Conservation (phyloP, 2,329 filamentous ascomycete species). For the Aulographum hederae region DNA sequence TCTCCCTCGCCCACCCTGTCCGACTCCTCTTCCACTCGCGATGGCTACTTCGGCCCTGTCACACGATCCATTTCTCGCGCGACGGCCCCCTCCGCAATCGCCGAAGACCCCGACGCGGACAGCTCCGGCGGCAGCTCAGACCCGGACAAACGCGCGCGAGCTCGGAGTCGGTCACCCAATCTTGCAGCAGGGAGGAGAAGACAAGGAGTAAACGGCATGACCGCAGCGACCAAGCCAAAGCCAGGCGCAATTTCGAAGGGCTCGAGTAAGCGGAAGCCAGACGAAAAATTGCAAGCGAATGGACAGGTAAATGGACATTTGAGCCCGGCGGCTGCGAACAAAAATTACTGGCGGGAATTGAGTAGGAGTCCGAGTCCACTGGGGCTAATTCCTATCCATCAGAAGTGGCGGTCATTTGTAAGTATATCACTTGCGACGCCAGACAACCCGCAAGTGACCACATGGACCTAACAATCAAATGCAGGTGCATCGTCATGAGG, state of each 20-base stretch:
- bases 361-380: constrained; percentile 84
- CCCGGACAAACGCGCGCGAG: constrained; percentile 41
- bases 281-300: constrained; percentile 15
- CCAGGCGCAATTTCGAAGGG: constrained; percentile 7
- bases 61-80: constrained; percentile 56
- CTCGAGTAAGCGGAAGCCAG: constrained; percentile 19
- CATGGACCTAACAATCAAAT: constrained; percentile 2
- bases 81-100: constrained; percentile 38
- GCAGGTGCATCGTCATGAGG: constrained; percentile 75
- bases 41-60: constrained; percentile 53
- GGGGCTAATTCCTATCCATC: constrained; percentile 86
- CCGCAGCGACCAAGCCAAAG: constrained; percentile 22
- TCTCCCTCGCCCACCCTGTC: constrained; percentile 69
- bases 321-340: constrained; percentile 42
- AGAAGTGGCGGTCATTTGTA: constrained; percentile 78
- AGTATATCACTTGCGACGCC: constrained; percentile 8
- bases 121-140: constrained; percentile 28
- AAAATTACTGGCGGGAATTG: constrained; percentile 71
- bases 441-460: too few species aligned
- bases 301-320: constrained; percentile 47
- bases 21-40: constrained; percentile 31
- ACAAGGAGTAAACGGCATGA: constrained; percentile 35
- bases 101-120: constrained; percentile 32
- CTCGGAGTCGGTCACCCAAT: constrained; percentile 53
- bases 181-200: constrained; percentile 18